These are phyloP conservation scores for Protomyces pachydermus DNA, from an alignment of 1,139 yeast genomes.

Conservation along the genomic window DNA sequence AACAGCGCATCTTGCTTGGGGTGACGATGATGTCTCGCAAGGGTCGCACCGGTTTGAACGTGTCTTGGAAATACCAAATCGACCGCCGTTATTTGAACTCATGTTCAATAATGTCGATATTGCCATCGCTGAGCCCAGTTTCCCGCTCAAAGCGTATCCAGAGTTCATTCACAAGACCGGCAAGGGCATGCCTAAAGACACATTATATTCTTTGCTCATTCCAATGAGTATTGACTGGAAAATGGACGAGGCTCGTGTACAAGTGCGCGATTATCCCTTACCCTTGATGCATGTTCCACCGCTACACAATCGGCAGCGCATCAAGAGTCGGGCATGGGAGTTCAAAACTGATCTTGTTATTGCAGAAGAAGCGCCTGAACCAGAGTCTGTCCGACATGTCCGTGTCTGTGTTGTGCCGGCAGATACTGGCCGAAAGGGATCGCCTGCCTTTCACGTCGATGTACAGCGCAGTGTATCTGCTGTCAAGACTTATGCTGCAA, in stretches of 20 bases:
- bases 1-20: slow-evolving; percentile 53
- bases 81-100: slow-evolving; percentile 62
- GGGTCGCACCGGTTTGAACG: slow-evolving; percentile 46
- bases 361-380: slow-evolving; percentile 49
- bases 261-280: slow-evolving; percentile 64
- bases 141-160: slow-evolving; percentile 51
- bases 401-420: slow-evolving; percentile 58
- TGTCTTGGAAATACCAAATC: slow-evolving; percentile 54
- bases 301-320: slow-evolving; percentile 38
- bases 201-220: slow-evolving; percentile 60
- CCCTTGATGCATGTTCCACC: slow-evolving; percentile 48
- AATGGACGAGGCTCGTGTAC: slow-evolving; percentile 52
- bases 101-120: slow-evolving; percentile 57
- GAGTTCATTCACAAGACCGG: slow-evolving; percentile 66
- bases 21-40: slow-evolving; percentile 35
- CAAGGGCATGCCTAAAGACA: slow-evolving; percentile 71
- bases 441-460: slow-evolving; percentile 49
- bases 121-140: slow-evolving; percentile 51
- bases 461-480: slow-evolving; percentile 75
- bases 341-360: slow-evolving; percentile 45
- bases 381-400: slow-evolving; percentile 51
- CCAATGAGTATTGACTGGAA: slow-evolving; percentile 55
- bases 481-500: slow-evolving; percentile 64
- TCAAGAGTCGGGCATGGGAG: slow-evolving; percentile 37
- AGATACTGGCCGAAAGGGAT: slow-evolving; percentile 41